Conservation (phyloP, 805 yeast genomes). For the Ogataea trehaloabstinens region DNA sequence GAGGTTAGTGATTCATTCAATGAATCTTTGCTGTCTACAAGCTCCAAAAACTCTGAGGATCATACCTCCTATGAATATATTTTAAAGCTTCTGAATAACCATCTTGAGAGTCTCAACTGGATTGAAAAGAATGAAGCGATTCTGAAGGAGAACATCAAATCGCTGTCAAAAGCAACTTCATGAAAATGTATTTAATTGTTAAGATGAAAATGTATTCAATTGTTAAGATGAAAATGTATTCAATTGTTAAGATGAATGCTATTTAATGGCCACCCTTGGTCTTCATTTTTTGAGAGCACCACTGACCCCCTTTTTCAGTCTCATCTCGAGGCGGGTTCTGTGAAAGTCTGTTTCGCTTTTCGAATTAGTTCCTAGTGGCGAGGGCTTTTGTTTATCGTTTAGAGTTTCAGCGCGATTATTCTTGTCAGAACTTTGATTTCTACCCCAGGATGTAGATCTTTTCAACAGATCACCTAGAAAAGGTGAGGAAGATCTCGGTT, state of each 20-base stretch:
- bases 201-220: constrained; percentile 1
- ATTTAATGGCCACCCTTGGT: not conserved
- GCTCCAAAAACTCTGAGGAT: constrained; percentile 24
- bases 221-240: constrained; percentile 1
- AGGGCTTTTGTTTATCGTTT: not conserved
- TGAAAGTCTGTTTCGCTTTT: constrained; percentile 35
- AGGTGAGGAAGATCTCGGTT: constrained; percentile 6
- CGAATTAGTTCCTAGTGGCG: not conserved
- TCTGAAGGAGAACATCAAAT: constrained; percentile 64
- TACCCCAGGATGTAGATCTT: constrained; percentile 13
- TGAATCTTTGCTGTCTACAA: constrained; percentile 44
- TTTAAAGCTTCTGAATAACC: constrained; percentile 79
- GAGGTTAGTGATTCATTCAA: constrained; percentile 79
- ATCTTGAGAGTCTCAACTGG: constrained; percentile 85
- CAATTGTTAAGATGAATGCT: not conserved
- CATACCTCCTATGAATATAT: constrained; percentile 57
- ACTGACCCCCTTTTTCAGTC: constrained; percentile 44
- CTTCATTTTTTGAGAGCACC: constrained; percentile 30
- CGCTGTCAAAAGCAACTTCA: constrained; percentile 23
- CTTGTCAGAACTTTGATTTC: not conserved
- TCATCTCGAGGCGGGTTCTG: constrained; percentile 47
- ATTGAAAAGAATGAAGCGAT: constrained; percentile 71
- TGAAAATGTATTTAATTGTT: not conserved
- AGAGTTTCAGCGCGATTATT: too few relatives aligned
- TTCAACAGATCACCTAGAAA: constrained; percentile 13